Conservation (phyloP, 768 basidiomycete species). For the Russula foetens region DNA sequence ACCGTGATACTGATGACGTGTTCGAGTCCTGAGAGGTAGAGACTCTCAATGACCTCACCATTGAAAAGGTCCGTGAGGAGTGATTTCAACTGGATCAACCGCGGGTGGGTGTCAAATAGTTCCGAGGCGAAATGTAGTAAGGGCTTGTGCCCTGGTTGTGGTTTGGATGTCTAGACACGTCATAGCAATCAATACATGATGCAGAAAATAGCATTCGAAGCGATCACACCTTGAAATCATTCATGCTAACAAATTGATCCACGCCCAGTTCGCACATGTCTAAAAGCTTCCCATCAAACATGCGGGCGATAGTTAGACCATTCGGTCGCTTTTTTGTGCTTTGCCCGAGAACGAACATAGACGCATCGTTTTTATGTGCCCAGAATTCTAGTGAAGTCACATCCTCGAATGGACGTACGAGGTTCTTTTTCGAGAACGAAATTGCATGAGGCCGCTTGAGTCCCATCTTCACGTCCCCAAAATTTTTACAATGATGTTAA, state of each 20-base stretch:
- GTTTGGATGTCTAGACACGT: constrained; percentile 65
- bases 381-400: constrained; percentile 83
- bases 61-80: constrained; percentile 88
- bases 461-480: constrained; percentile 55
- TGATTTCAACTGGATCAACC: constrained; percentile 87
- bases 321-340: constrained; percentile 93
- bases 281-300: constrained; percentile 76
- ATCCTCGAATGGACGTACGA: constrained; percentile 85
- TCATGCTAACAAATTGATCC: constrained; percentile 70
- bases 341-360: constrained; percentile 83
- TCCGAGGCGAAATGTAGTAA: constrained; percentile 94
- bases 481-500: background rate
- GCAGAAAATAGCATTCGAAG: background rate
- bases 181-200: background rate
- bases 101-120: constrained; percentile 90
- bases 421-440: constrained; percentile 91
- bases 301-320: constrained; percentile 75
- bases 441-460: constrained; percentile 88
- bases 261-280: constrained; percentile 97
- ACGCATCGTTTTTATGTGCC: constrained; percentile 89
- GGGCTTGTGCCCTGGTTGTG: constrained; percentile 83
- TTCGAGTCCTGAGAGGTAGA: constrained; percentile 78
- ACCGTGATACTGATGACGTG: constrained; percentile 81
- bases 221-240: constrained; percentile 67
- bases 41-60: constrained; percentile 73